Evolutionary conservation across 2,329 filamentous ascomycete genomes (phyloP).

Genomic region (Alternaria panax): DNA sequence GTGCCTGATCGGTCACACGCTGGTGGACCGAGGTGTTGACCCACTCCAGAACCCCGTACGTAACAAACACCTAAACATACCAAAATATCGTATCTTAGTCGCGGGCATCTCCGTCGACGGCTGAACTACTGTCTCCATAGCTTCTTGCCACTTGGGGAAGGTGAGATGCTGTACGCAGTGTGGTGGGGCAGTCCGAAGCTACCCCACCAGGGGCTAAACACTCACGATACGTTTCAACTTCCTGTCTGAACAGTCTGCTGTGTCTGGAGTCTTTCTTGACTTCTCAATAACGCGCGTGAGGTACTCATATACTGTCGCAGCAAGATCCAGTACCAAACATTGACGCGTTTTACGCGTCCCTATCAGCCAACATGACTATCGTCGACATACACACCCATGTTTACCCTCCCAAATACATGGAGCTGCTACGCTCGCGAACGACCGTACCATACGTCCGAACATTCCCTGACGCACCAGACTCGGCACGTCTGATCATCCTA

Average conservation of each 20-base stretch:
- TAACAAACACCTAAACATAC: not conserved
- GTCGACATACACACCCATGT: conserved; percentile 71
- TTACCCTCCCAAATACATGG: conserved; percentile 67
- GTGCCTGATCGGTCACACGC: conserved; percentile 15
- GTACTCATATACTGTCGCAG: not conserved
- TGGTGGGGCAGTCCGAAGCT: conserved; percentile 33
- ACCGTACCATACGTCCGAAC: conserved; percentile 75
- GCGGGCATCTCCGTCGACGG: conserved; percentile 26
- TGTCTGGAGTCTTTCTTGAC: not conserved
- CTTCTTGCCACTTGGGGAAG: conserved; percentile 38
- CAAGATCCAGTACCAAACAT: not conserved
- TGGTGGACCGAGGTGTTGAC: not conserved
- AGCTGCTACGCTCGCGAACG: conserved; percentile 62
- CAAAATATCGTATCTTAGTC: conserved; percentile 4
- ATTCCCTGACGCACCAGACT: conserved; percentile 61
- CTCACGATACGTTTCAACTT: conserved; percentile 14
- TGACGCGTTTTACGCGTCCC: conserved; percentile 6
- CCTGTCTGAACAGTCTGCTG: not conserved
- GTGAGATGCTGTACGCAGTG: conserved; percentile 37
- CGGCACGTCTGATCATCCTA: conserved; percentile 72
- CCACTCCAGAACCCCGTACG: not conserved
- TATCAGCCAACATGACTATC: conserved; percentile 49
- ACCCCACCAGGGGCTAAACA: conserved; percentile 30
- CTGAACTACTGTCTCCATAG: conserved; percentile 11
- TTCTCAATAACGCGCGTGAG: not conserved